phyloP scores from a whole-genome alignment of 805 yeast genomes.

The Kluyveromyces wickerhamii region DNA sequence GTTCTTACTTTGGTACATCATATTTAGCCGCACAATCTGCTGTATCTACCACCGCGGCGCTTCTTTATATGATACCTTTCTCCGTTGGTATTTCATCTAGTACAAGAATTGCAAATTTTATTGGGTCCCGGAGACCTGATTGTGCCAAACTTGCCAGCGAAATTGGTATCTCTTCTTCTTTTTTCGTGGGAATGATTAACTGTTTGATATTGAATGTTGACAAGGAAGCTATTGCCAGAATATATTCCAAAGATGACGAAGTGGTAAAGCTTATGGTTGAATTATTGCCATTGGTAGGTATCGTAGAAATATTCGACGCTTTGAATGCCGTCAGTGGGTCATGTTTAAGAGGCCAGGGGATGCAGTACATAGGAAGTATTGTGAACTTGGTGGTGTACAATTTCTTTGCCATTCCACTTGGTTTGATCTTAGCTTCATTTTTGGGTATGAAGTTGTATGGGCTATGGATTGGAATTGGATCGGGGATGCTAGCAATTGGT shows the following conservation, averaged over 20 bases:
- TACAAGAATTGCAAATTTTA: constrained; percentile 64
- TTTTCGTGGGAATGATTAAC: constrained; percentile 42
- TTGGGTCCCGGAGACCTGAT: constrained; percentile 49
- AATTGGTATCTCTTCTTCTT: constrained; percentile 38
- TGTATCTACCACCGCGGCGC: constrained; percentile 54
- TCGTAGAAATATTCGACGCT: constrained; percentile 64
- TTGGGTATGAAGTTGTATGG: constrained; percentile 47
- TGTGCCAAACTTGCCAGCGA: constrained; percentile 39
- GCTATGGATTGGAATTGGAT: constrained; percentile 70
- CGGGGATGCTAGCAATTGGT: constrained; percentile 46
- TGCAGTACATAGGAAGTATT: constrained; percentile 69
- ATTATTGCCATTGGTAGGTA: constrained; percentile 54
- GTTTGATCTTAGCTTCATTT: constrained; percentile 46
- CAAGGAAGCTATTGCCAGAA: constrained; percentile 41
- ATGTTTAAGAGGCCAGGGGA: constrained; percentile 77
- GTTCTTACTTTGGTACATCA: constrained; percentile 62
- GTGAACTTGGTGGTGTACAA: constrained; percentile 65
- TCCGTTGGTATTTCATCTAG: constrained; percentile 65
- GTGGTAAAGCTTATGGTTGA: constrained; percentile 45
- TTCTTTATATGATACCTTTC: constrained; percentile 67
- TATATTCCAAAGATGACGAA: constrained; percentile 54
- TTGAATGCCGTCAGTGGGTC: constrained; percentile 73
- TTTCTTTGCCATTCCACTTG: constrained; percentile 65
- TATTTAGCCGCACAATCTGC: constrained; percentile 71
- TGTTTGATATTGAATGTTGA: constrained; percentile 42